Percentiles rank a stretch among this genome's conserved stretches.
Conservation (phyloP, 2,329 filamentous ascomycete species). For the Alternaria hordeiaustralica region DNA sequence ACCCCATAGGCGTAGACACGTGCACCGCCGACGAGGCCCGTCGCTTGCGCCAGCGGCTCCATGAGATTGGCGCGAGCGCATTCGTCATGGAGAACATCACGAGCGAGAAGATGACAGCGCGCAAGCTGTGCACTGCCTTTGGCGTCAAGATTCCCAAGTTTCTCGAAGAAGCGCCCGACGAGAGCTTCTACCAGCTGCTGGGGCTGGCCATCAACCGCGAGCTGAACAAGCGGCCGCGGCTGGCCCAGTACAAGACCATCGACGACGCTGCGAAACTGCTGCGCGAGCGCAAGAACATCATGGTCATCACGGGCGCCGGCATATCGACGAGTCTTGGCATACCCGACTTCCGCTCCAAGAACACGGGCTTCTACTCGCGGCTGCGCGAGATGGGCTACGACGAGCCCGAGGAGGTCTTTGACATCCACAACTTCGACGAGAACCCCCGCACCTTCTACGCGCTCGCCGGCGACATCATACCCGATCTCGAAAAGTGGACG, state of each 20-base stretch:
- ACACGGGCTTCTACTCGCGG: constrained; percentile 88
- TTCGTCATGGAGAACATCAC: constrained; percentile 69
- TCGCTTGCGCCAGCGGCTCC: constrained; percentile 72
- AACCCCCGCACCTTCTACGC: constrained; percentile 91
- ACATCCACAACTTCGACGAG: constrained; percentile 83
- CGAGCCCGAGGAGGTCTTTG: constrained; percentile 95
- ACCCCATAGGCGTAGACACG: constrained; percentile 29
- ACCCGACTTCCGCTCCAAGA: constrained; percentile 94
- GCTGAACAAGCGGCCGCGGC: constrained; percentile 79
- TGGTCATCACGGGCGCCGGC: constrained; percentile 92
- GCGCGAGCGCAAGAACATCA: constrained; percentile 77
- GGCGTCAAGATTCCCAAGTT: constrained; percentile 75
- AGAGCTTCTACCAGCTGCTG: constrained; percentile 76
- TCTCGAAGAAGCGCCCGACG: constrained; percentile 74
- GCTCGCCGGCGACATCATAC: constrained; percentile 88
- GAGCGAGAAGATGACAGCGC: constrained; percentile 73
- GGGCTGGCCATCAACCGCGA: constrained; percentile 80
- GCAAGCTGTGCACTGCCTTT: constrained; percentile 87
- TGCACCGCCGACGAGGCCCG: constrained; percentile 63
- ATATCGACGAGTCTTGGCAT: constrained; percentile 97
- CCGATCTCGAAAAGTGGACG: constrained; percentile 78
- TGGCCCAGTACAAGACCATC: constrained; percentile 80
- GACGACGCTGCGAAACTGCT: constrained; percentile 86
- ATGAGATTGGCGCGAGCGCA: constrained; percentile 75
- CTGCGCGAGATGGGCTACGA: constrained; percentile 76